Evolutionary conservation across 1,284 basidiomycete species (phyloP).

Genomic region (Albatrellus sp.): DNA sequence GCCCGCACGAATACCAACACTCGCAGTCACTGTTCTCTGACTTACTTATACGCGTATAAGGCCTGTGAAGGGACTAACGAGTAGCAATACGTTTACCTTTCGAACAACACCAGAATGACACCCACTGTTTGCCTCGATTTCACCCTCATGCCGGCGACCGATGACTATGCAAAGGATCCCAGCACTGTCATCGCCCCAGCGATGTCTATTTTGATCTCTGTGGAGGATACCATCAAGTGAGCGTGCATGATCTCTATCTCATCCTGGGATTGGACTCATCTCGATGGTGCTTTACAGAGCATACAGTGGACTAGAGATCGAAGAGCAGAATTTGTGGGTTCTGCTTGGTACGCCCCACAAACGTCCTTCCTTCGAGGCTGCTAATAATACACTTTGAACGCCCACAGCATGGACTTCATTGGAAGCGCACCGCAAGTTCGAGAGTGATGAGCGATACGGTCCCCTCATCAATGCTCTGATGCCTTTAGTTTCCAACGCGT

Average conservation of each 20-base stretch:
- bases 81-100: neutral
- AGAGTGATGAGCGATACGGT: no score
- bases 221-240: neutral
- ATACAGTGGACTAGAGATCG: constrained; percentile 1
- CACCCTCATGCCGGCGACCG: neutral
- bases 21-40: no score
- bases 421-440: no score
- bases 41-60: no score
- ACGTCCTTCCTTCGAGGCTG: neutral
- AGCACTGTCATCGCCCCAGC: neutral
- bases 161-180: neutral
- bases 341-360: neutral
- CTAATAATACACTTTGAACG: neutral
- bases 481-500: no score
- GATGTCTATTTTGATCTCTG: neutral
- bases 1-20: no score
- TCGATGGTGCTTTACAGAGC: neutral
- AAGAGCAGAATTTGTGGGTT: neutral
- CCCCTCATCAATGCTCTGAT: no score
- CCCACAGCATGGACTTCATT: no score
- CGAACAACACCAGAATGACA: neutral
- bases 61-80: no score
- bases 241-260: neutral
- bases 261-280: no score
- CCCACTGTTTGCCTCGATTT: neutral